These are phyloP conservation scores for Ustilago loliicola DNA, from an alignment of 1,284 basidiomycete species.

Conservation along the genomic window DNA sequence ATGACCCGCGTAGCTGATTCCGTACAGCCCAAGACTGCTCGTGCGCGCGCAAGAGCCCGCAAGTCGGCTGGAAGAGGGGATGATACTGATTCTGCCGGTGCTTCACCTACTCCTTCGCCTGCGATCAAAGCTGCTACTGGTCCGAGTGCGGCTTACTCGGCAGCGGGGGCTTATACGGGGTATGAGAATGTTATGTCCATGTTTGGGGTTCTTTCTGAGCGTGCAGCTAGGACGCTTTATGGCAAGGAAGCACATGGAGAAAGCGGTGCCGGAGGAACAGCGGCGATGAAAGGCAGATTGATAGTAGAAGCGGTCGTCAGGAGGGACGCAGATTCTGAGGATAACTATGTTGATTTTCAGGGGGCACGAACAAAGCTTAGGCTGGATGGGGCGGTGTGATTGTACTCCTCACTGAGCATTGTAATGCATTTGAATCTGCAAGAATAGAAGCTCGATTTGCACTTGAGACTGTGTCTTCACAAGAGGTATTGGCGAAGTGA, in stretches of 20 bases:
- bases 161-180: constrained; percentile 17
- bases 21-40: constrained; percentile 44
- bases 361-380: constrained; percentile 9
- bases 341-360: constrained; percentile 29
- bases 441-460: neutral
- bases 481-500: too few species aligned
- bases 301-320: constrained; percentile 48
- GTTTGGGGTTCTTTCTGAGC: constrained; percentile 43
- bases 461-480: too few species aligned
- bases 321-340: constrained; percentile 12
- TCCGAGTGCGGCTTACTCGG: neutral
- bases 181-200: constrained; percentile 46
- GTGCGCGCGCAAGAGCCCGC: constrained; percentile 33
- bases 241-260: neutral
- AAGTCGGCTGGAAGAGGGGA: constrained; percentile 2
- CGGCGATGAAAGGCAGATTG: constrained; percentile 20
- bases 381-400: neutral
- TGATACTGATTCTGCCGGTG: neutral
- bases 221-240: constrained; percentile 29
- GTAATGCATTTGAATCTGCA: neutral
- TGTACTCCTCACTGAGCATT: neutral
- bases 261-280: neutral
- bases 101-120: constrained; percentile 24
- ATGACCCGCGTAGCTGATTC: constrained; percentile 50
- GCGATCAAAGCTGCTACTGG: constrained; percentile 5